phyloP scores from a whole-genome alignment of 2,329 filamentous ascomycete species.

The Curvularia eragrostidis region DNA sequence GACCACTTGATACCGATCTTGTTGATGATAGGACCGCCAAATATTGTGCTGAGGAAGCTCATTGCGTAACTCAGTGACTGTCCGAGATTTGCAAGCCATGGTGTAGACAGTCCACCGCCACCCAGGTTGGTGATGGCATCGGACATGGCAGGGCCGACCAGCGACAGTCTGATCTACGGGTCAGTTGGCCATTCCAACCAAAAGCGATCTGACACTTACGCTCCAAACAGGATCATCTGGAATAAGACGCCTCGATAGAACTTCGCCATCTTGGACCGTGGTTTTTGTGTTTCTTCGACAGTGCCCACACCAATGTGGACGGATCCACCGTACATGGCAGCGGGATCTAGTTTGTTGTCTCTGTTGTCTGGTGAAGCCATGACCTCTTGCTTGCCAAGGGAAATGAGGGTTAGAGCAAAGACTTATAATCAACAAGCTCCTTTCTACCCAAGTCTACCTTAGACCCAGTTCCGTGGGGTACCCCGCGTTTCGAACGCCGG shows the following conservation, averaged over 20 bases:
- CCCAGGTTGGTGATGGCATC: slow-evolving; percentile 20
- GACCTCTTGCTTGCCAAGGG: not conserved
- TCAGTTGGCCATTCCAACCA: not conserved
- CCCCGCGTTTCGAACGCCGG: slow-evolving; percentile 9
- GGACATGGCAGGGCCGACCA: slow-evolving; percentile 19
- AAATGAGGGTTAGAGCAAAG: not conserved
- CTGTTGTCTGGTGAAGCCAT: slow-evolving; percentile 6
- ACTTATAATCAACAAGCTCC: not conserved
- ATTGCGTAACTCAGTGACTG: slow-evolving; percentile 15
- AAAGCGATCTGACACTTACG: slow-evolving; percentile 1
- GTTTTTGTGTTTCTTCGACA: slow-evolving; percentile 8
- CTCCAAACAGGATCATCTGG: slow-evolving; percentile 20
- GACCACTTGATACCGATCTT: slow-evolving; percentile 20
- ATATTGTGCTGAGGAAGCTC: slow-evolving; percentile 17
- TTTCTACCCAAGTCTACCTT: not conserved
- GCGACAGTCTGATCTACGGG: slow-evolving; percentile 7
- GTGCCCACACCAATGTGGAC: slow-evolving; percentile 5
- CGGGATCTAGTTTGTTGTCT: slow-evolving; percentile 7
- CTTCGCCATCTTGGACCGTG: slow-evolving; percentile 5
- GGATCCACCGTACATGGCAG: not conserved
- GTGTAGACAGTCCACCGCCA: slow-evolving; percentile 17
- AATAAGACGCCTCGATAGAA: slow-evolving; percentile 17
- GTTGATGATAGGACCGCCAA: slow-evolving; percentile 20
- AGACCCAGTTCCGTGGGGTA: not conserved
- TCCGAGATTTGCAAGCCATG: slow-evolving; percentile 21